phyloP scores from a whole-genome alignment of 2,329 filamentous ascomycete genomes.

The Claviceps maximensis region DNA sequence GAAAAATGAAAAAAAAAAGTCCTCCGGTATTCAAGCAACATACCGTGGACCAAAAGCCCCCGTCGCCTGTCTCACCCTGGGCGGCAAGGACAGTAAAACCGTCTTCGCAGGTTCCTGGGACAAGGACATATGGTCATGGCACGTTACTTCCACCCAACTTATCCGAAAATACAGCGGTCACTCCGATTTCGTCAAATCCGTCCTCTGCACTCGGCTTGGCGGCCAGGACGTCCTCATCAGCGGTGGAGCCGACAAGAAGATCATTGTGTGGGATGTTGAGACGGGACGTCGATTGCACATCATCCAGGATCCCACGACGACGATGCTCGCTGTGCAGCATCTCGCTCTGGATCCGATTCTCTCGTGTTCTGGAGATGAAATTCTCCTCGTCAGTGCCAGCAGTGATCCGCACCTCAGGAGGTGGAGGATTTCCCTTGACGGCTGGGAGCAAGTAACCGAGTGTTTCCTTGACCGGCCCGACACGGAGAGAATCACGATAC shows the following conservation, averaged over 20 bases:
- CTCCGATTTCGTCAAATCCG: constrained; percentile 79
- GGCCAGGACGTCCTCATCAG: constrained; percentile 55
- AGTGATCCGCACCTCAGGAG: constrained; percentile 68
- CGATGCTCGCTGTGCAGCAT: constrained; percentile 67
- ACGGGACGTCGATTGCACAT: constrained; percentile 58
- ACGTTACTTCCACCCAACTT: constrained; percentile 41
- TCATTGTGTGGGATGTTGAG: constrained; percentile 69
- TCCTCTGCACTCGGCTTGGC: constrained; percentile 49
- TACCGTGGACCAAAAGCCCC: constrained; percentile 71
- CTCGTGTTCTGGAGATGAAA: constrained; percentile 31
- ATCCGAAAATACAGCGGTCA: constrained; percentile 61
- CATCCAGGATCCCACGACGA: constrained; percentile 58
- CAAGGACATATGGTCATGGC: constrained; percentile 81
- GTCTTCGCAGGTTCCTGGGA: constrained; percentile 92
- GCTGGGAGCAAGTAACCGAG: constrained; percentile 41
- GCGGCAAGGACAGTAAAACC: constrained; percentile 38
- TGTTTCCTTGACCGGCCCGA: constrained; percentile 26
- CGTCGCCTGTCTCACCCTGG: constrained; percentile 62
- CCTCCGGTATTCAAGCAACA: constrained; percentile 20
- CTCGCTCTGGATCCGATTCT: constrained; percentile 60
- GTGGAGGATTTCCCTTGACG: constrained; percentile 49
- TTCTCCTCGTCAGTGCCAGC: constrained; percentile 64
- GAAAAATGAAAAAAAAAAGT: too few relatives aligned
- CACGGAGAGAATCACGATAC: constrained; percentile 39
- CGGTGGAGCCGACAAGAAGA: constrained; percentile 65